Percentiles rank a stretch among this genome's conserved stretches.
Evolutionary conservation across 1,284 basidiomycete species (phyloP).

Genomic region (Dichomitus squalens): DNA sequence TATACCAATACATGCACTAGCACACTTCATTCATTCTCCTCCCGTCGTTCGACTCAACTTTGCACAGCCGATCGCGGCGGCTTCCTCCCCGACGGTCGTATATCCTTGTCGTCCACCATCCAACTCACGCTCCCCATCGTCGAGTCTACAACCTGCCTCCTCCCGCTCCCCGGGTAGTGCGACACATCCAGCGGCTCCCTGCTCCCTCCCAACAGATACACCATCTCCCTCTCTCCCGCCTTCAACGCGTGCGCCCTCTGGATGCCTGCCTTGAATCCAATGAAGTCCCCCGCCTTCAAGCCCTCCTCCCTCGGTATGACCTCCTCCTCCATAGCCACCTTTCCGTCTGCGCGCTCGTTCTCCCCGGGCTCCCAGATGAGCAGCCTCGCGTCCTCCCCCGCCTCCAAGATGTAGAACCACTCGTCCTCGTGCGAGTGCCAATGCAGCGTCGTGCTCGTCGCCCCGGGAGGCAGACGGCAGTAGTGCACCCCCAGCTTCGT

Average conservation of each 20-base stretch:
- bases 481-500: slow-evolving; percentile 31
- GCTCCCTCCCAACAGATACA: slow-evolving; percentile 31
- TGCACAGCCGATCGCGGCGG: neutral
- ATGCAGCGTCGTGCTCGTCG: slow-evolving; percentile 29
- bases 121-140: slow-evolving; percentile 12
- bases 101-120: slow-evolving; percentile 16
- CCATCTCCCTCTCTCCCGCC: slow-evolving; percentile 24
- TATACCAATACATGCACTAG: no score
- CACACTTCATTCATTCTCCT: no score
- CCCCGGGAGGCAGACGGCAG: slow-evolving; percentile 27
- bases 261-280: slow-evolving; percentile 29
- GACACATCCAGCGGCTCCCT: slow-evolving; percentile 27
- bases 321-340: neutral
- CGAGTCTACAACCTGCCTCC: slow-evolving; percentile 17
- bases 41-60: no score
- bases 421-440: slow-evolving; percentile 34
- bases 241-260: slow-evolving; percentile 27
- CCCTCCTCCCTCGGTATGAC: slow-evolving; percentile 21
- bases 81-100: slow-evolving; percentile 2
- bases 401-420: slow-evolving; percentile 34
- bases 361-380: slow-evolving; percentile 19
- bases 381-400: slow-evolving; percentile 25
- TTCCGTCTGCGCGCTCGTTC: slow-evolving; percentile 3
- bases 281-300: slow-evolving; percentile 30
- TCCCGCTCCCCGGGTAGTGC: slow-evolving; percentile 25